Percentiles rank a stretch among this genome's conserved stretches.
Evolutionary conservation across 495 filamentous ascomycete species (phyloP).

Genomic region (Aspergillus baeticus): DNA sequence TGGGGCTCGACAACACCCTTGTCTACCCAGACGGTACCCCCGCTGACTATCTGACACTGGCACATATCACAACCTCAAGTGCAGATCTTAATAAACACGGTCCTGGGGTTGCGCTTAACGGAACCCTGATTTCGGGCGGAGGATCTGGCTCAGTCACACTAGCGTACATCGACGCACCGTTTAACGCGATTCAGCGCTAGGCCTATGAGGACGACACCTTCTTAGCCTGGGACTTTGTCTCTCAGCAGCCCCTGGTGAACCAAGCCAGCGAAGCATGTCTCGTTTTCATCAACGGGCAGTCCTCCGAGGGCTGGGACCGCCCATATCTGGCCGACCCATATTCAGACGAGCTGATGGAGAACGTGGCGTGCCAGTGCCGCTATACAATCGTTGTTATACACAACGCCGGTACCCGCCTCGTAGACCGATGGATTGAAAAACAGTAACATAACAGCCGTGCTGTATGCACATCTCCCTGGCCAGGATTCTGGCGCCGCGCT

Average conservation of each 20-base stretch:
- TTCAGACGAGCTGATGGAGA: slow-evolving; percentile 54
- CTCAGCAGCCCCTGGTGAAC: slow-evolving; percentile 45
- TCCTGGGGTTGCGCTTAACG: slow-evolving; percentile 20
- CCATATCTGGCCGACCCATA: slow-evolving; percentile 22
- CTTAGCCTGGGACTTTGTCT: slow-evolving; percentile 30
- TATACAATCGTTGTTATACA: slow-evolving; percentile 56
- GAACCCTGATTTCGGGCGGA: slow-evolving; percentile 65
- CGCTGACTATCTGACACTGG: neutral
- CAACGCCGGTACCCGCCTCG: slow-evolving; percentile 37
- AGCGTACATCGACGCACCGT: slow-evolving; percentile 53
- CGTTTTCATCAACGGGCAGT: slow-evolving; percentile 62
- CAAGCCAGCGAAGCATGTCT: slow-evolving; percentile 51
- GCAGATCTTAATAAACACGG: neutral
- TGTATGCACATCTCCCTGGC: slow-evolving; percentile 78
- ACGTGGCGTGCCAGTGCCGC: slow-evolving; percentile 54
- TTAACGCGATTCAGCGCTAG: slow-evolving; percentile 51
- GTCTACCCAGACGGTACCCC: neutral
- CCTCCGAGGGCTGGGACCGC: slow-evolving; percentile 51
- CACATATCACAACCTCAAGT: neutral
- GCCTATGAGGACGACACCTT: slow-evolving; percentile 50
- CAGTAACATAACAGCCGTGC: slow-evolving; percentile 67
- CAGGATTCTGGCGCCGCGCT: slow-evolving; percentile 78
- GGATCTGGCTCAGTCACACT: slow-evolving; percentile 61
- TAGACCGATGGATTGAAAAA: slow-evolving; percentile 45
- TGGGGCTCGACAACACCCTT: neutral